Conservation (phyloP, 441 rosid species). For the Omphalea diandra region DNA sequence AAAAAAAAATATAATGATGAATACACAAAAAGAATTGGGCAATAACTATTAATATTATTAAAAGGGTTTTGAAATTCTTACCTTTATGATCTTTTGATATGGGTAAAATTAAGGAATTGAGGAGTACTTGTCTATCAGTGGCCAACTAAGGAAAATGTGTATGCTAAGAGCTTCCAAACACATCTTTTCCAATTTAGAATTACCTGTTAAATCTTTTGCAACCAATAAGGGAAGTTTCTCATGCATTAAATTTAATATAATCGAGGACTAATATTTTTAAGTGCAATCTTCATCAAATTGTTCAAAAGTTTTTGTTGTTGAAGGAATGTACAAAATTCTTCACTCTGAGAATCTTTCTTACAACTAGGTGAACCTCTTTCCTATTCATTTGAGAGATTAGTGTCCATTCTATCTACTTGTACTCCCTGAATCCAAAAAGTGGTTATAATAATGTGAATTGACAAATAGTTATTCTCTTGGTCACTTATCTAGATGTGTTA, state of each 20-base stretch:
- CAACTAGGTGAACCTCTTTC: constrained; percentile 33
- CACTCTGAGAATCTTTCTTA: constrained; percentile 45
- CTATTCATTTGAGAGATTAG: constrained; percentile 44
- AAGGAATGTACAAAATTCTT: constrained; percentile 47
- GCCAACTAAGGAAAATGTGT: constrained; percentile 43
- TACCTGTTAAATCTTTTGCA: constrained; percentile 50
- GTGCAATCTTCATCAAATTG: constrained; percentile 69
- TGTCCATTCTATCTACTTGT: constrained; percentile 66
- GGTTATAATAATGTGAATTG: neutral
- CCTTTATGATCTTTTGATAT: no score
- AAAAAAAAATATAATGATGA: no score
- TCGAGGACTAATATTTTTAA: constrained; percentile 66
- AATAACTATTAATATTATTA: no score
- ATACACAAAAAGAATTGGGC: no score
- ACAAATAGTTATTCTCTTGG: neutral
- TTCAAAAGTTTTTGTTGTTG: constrained; percentile 63
- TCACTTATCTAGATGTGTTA: neutral
- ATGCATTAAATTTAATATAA: constrained; percentile 60
- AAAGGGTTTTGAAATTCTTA: no score
- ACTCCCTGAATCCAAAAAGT: constrained; percentile 58
- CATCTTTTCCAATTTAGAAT: constrained; percentile 57
- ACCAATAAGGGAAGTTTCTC: constrained; percentile 47
- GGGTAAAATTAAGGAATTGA: no score
- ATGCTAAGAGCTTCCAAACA: constrained; percentile 70
- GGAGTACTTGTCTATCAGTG: constrained; percentile 42